Evolutionary conservation across 208 protist species (phyloP), one percentile per base, ranked within the genome.

Genomic region (Leishmania turanica): DNA sequence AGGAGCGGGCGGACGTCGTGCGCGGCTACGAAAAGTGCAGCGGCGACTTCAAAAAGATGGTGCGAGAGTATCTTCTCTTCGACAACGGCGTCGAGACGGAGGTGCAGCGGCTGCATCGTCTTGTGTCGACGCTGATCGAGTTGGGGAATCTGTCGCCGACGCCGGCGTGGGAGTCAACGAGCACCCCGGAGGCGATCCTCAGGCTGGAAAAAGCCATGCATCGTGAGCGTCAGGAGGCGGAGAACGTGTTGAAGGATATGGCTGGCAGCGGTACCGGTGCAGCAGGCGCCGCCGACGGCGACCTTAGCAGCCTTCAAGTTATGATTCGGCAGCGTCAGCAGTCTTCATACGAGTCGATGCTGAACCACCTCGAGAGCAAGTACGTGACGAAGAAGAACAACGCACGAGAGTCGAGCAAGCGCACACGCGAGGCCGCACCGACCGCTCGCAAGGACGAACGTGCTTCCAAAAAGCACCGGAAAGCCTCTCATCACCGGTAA

Each of bases 11-110:
- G 24, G 95, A 97, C 75, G 84, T 95, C 1, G 65, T 90, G 4
- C 79, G 83, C 53, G 75, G 84, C 54, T 96, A 89, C 73, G 74
- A 89, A 21, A 92, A 90, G 75, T 89, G 85, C 64, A 79, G 91
- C 15, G 95, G 95, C 49, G 89, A 97, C 78, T 96, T 97, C 65
- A 64, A 65, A 1, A 87, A 88, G n/a, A 95, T 96, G 91, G 83
- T 96, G 47, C 86, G 80, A 49, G 87, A 94, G 83, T 81, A 91
- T 65, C 75, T 96, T 1, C 84, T 97, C 37, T 97, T 96, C 56
- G 93, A 96, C 84, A 97, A 97, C 68, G 87, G 88, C 27, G 79
- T 90, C 24, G 72, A 76, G 19, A 79, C 68, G 24, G 95, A 96
- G 80, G 84, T 95, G 75, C 54, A 81, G 49, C 90, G 95, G 0